These are phyloP conservation scores for Leccinellum rugosiceps DNA, from an alignment of 768 basidiomycete species.

Conservation along the genomic window DNA sequence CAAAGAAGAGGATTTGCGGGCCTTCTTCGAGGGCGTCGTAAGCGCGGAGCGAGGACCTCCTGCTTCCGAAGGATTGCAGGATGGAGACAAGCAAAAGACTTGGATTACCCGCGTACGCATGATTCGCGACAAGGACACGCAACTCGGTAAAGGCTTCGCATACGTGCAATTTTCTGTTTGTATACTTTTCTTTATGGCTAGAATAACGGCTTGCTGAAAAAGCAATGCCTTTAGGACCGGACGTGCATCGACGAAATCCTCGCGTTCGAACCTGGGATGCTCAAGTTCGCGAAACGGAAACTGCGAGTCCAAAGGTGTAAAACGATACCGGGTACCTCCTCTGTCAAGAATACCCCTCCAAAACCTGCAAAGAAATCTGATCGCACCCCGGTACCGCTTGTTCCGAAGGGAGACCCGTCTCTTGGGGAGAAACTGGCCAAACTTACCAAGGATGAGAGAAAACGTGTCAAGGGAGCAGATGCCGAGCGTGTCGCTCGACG, in stretches of 20 bases:
- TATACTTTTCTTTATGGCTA: background rate
- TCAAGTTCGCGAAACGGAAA: constrained; percentile 92
- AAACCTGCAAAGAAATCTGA: constrained; percentile 6
- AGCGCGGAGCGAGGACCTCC: constrained; percentile 67
- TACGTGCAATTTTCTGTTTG: constrained; percentile 82
- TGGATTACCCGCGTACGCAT: constrained; percentile 89
- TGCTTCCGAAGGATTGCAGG: constrained; percentile 26
- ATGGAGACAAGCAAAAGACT: constrained; percentile 36
- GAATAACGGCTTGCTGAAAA: background rate
- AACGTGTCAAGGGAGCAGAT: constrained; percentile 75
- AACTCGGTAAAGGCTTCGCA: constrained; percentile 93
- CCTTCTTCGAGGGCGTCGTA: constrained; percentile 81
- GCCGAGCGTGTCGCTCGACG: constrained; percentile 79
- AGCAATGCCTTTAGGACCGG: constrained; percentile 56
- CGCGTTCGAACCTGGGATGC: constrained; percentile 68
- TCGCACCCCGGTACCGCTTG: constrained; percentile 11
- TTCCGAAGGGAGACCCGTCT: constrained; percentile 75
- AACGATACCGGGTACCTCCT: constrained; percentile 45
- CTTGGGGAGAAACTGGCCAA: constrained; percentile 77
- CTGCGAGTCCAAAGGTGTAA: constrained; percentile 91
- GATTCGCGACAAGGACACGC: constrained; percentile 85
- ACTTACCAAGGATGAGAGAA: constrained; percentile 83
- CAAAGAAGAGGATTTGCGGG: constrained; percentile 85
- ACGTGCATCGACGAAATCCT: constrained; percentile 92
- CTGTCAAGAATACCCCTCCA: constrained; percentile 13